phyloP scores from a whole-genome alignment of 352 stramenopile genomes.

The Globisporangium takayamanum region DNA sequence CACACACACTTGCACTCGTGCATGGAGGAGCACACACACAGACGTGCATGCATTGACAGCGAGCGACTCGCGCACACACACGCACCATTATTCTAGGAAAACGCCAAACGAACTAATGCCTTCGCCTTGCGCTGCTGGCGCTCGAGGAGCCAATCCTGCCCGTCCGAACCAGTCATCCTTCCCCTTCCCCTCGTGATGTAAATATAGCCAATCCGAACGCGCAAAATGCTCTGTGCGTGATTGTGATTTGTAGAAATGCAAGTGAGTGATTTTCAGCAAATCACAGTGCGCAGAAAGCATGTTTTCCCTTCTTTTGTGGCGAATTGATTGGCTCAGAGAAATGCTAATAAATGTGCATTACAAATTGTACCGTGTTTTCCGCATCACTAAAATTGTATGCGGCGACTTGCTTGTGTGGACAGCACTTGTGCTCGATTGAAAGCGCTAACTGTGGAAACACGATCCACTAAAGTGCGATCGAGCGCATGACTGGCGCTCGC shows the following conservation, averaged over 20 bases:
- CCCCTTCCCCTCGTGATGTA: conserved; percentile 18
- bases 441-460: not conserved
- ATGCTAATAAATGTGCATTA: not conserved
- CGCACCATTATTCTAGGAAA: conserved; percentile 83
- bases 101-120: conserved; percentile 83
- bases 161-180: conserved; percentile 76
- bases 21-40: not conserved
- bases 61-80: conserved; percentile 3
- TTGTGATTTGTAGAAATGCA: conserved; percentile 32
- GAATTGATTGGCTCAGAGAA: not conserved
- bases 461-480: not conserved
- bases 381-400: conserved; percentile 2
- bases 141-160: conserved; percentile 21
- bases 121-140: conserved; percentile 8
- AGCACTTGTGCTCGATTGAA: not conserved
- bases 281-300: not conserved
- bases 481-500: conserved; percentile 3
- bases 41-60: not conserved
- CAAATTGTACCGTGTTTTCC: no score
- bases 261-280: conserved; percentile 1
- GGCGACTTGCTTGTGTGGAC: not conserved
- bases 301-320: not conserved
- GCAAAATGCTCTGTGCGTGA: not conserved
- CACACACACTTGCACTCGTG: not conserved
- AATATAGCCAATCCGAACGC: conserved; percentile 33